These are phyloP conservation scores for Phlyctochytrium arcticum DNA, from an alignment of 192 early-diverging fungal genomes.

Conservation along the genomic window DNA sequence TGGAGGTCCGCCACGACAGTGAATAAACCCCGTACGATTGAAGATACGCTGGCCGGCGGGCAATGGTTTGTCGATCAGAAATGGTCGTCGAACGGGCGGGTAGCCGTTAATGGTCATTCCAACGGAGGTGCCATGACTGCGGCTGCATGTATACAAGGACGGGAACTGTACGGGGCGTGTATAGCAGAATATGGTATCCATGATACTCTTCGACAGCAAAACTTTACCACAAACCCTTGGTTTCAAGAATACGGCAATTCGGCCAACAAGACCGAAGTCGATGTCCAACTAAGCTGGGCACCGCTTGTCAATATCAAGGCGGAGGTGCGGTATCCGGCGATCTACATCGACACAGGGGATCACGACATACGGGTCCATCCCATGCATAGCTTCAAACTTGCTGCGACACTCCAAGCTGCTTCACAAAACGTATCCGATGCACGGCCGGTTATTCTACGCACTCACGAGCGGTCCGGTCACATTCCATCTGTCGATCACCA, in stretches of 20 bases:
- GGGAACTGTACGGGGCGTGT: conserved; percentile 61
- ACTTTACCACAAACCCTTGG: conserved; percentile 72
- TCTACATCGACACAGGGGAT: conserved; percentile 56
- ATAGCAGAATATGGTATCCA: conserved; percentile 62
- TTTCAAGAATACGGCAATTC: conserved; percentile 57
- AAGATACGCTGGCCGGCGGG: conserved; percentile 68
- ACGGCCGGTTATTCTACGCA: not conserved
- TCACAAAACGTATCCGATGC: not conserved
- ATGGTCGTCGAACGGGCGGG: conserved; percentile 45
- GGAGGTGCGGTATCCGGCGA: conserved; percentile 48
- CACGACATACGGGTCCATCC: conserved; percentile 45
- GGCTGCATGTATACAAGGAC: conserved; percentile 63
- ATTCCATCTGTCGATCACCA: too few species aligned
- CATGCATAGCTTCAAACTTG: conserved; percentile 60
- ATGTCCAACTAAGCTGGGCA: conserved; percentile 29
- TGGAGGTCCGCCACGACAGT: too few species aligned
- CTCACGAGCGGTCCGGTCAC: too few species aligned
- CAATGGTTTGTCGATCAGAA: conserved; percentile 49
- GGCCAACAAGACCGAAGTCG: conserved; percentile 56
- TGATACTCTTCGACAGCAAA: conserved; percentile 67
- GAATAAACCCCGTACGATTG: too few species aligned
- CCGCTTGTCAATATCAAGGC: conserved; percentile 61
- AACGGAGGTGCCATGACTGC: conserved; percentile 66
- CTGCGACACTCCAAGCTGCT: conserved; percentile 51
- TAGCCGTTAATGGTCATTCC: conserved; percentile 60